Base-by-base conservation (phyloP, 768 basidiomycete genomes). In the Kockovaella imperatae region DNA sequence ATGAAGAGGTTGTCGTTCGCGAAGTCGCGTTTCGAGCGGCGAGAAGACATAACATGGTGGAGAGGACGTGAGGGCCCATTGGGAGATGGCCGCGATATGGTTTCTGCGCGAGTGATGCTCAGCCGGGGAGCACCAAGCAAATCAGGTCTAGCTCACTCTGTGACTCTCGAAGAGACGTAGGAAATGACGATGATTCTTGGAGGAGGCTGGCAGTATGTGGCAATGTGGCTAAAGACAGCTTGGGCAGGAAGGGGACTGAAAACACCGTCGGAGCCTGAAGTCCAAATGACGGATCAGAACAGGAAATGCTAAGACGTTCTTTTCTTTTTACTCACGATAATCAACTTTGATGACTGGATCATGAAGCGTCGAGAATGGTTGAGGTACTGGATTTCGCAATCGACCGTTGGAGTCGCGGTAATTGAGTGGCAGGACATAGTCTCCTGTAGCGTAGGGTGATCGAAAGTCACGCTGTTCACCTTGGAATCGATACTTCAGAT, bases 321-420 rank as follows among this genome's bases (percentile, higher is more conserved):
- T 3, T 7, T 21, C 7, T n/a, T 13, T 20, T 15, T 26, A 5
- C 69, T 56, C 50, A 70, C 69, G 43, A 46, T 67, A 65, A 44
- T 70, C 69, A 30, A 70, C 53, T 48, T 68, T 68, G 28, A 70
- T 35, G 3, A 70, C 64, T 0, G 62, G 60, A 42, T 70, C 69
- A 34, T 63, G 56, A 34, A 68, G 41, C 1, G 57, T 54, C 5
- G 65, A 57, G 42, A 70, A 70, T 4, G 69, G 69, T 26, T 60
- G 64, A 0, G 64, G 64, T 0, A 62, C 63, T 2, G 62, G 57
- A 47, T 50, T 62, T 24, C 51, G 32, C 3, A 49, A n/a, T n/a
- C 53, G 35, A 5, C 53, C 45, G 14, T 31, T 29, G 15, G 52
- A 45, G 23, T 54, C 49, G 5, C 50, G 43, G 26, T 53, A 44